Base-by-base conservation (phyloP, 2,329 filamentous ascomycete species). In the Microdochium nivale region DNA sequence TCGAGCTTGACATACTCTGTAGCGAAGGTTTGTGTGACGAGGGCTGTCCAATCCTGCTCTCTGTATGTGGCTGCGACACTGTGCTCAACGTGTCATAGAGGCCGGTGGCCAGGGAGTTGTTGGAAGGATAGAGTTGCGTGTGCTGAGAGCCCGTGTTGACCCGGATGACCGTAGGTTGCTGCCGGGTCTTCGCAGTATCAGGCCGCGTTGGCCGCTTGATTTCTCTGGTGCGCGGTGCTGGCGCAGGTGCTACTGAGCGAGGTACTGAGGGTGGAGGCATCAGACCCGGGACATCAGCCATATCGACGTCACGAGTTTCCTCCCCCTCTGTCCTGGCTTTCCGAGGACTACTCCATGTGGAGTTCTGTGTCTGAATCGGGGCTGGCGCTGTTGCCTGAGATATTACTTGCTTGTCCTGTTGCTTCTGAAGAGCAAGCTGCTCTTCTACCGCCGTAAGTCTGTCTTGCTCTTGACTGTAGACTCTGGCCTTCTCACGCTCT, bases 91-190 rank as follows among this genome's bases (percentile, higher is more conserved):
- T 75, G 53, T 86, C 86, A 53, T 83, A 79, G 16, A 81, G 69
- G 33, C 70, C 79, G 2, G 83, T 76, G 3, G 83, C 75, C 35
- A 83, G 67, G 14, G 77, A 70, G 47, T 76, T 78, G 54, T 79
- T 81, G 1, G 81, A 76, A 11, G 80, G 77, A 51, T 83, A 78
- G 54, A 79, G 78, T 52, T 83, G 80, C 24, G 75, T 71, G 52
- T 79, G 74, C 56, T 84, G 81, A 10, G 82, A 84, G 23, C 79
- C 78, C 50, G 81, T 83, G 57, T 86, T 87, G 54, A 89, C 84
- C 52, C 80, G 80, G 59, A 87, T 90, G 52, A 86, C 81, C 2
- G 87, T 88, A 8, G 84, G 87, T 1, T 80, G 80, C 53, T 84
- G 82, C 63, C 84, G 88, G 0, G 76, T 63, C 63, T 86, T 88